Conservation (phyloP, 2,329 filamentous ascomycete genomes). For the Domatiomyces globalis region DNA sequence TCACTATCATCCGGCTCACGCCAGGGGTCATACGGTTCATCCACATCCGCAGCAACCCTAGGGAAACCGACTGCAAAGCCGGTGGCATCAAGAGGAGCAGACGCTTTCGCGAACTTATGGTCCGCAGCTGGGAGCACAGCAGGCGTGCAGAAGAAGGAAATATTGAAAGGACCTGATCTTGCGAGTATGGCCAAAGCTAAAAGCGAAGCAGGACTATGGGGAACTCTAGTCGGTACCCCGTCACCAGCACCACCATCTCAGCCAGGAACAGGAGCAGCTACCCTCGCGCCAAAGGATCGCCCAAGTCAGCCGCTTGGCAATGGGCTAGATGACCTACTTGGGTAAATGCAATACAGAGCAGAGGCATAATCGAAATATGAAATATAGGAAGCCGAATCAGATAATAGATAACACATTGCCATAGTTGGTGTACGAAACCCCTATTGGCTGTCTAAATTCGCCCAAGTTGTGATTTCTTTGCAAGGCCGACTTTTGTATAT, state of each 20-base stretch:
- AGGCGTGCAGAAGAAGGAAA: slow-evolving; percentile 56
- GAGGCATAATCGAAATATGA: not conserved
- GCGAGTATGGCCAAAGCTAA: slow-evolving; percentile 97
- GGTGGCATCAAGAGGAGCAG: slow-evolving; percentile 46
- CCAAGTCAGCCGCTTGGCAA: slow-evolving; percentile 21
- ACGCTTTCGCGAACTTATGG: slow-evolving; percentile 85
- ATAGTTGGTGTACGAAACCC: too few species aligned
- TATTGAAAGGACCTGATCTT: slow-evolving; percentile 60
- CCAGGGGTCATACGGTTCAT: slow-evolving; percentile 26
- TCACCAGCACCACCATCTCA: slow-evolving; percentile 33
- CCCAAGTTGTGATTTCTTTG: too few species aligned
- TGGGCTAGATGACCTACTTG: slow-evolving; percentile 34
- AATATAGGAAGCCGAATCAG: not conserved
- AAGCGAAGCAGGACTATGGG: slow-evolving; percentile 89
- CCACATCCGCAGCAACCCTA: slow-evolving; percentile 23
- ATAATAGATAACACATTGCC: not conserved
- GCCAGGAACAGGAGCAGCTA: slow-evolving; percentile 19
- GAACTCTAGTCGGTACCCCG: slow-evolving; percentile 44
- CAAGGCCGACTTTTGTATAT: too few species aligned
- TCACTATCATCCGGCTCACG: slow-evolving; percentile 20
- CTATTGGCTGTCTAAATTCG: not conserved
- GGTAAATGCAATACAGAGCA: slow-evolving; percentile 17
- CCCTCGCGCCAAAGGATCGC: slow-evolving; percentile 26
- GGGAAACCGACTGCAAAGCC: slow-evolving; percentile 38
- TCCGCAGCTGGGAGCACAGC: slow-evolving; percentile 52